A percentile compares a stretch with the other conserved stretches of the same genome.
Evolutionary conservation across 2,329 filamentous ascomycete species (phyloP).

Genomic region (Phialemonium atrogriseum): DNA sequence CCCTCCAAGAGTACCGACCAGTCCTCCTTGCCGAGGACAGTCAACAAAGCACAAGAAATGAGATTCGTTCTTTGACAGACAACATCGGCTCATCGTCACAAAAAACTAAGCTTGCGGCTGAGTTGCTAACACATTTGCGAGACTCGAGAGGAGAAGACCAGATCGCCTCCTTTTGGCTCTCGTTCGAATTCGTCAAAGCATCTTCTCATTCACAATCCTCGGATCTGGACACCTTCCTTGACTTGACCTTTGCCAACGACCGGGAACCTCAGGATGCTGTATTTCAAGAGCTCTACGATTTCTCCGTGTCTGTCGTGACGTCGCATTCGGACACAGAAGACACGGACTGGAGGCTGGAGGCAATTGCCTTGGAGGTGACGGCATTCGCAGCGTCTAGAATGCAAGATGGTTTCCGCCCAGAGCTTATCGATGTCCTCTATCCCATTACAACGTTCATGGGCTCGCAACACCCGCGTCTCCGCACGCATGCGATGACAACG

Average conservation of each 20-base stretch:
- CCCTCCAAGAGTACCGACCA: slow-evolving; percentile 39
- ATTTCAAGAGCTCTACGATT: slow-evolving; percentile 60
- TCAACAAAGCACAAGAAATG: slow-evolving; percentile 52
- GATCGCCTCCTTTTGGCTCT: slow-evolving; percentile 72
- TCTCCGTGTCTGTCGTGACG: slow-evolving; percentile 55
- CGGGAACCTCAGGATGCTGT: slow-evolving; percentile 36
- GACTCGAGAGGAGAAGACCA: slow-evolving; percentile 49
- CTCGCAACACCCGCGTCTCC: slow-evolving; percentile 57
- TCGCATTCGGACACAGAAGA: slow-evolving; percentile 37
- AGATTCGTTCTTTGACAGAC: slow-evolving; percentile 49
- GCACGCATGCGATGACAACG: slow-evolving; percentile 73
- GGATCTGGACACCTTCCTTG: slow-evolving; percentile 59
- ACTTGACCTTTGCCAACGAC: slow-evolving; percentile 34
- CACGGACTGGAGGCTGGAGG: slow-evolving; percentile 65
- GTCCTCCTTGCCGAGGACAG: slow-evolving; percentile 57
- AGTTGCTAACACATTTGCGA: slow-evolving; percentile 57
- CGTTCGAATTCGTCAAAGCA: slow-evolving; percentile 61
- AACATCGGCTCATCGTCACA: slow-evolving; percentile 49
- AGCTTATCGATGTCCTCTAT: slow-evolving; percentile 86
- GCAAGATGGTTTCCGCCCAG: slow-evolving; percentile 63
- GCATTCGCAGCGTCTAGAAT: slow-evolving; percentile 66
- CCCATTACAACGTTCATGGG: slow-evolving; percentile 85
- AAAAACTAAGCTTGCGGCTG: slow-evolving; percentile 51
- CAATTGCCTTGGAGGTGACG: slow-evolving; percentile 72
- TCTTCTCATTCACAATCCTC: slow-evolving; percentile 36